phyloP scores from a whole-genome alignment of 768 basidiomycete genomes.

The Chlorophyllum brunneum region DNA sequence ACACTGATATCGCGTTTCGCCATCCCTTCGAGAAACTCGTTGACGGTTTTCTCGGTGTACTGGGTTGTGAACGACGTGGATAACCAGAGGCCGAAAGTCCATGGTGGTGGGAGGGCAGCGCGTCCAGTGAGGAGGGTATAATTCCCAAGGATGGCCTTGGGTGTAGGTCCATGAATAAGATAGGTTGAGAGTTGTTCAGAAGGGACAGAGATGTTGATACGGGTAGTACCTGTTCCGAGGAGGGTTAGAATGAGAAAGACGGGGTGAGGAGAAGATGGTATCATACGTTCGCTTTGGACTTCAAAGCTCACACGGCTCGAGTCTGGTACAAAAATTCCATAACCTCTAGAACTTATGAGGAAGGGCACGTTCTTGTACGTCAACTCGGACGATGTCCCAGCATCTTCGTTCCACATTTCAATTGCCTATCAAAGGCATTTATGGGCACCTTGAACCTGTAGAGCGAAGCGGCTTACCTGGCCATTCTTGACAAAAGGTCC shows the following conservation, averaged over 20 bases:
- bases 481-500: constrained; percentile 46
- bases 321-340: constrained; percentile 44
- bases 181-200: constrained; percentile 36
- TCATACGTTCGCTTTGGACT: constrained; percentile 37
- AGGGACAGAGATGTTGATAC: constrained; percentile 32
- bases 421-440: constrained; percentile 19
- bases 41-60: constrained; percentile 42
- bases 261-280: constrained; percentile 4
- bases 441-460: neutral
- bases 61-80: constrained; percentile 45
- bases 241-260: constrained; percentile 16
- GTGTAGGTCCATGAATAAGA: constrained; percentile 37
- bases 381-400: constrained; percentile 35
- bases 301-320: constrained; percentile 45
- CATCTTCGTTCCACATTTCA: constrained; percentile 44
- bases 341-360: constrained; percentile 36
- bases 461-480: constrained; percentile 19
- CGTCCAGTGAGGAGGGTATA: constrained; percentile 36
- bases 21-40: constrained; percentile 42
- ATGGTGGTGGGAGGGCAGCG: constrained; percentile 41
- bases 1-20: constrained; percentile 32
- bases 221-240: constrained; percentile 20
- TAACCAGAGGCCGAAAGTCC: constrained; percentile 48
- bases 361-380: constrained; percentile 35
- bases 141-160: constrained; percentile 25